Conservation (phyloP, 192 early-diverging fungal species). For the Obelidium mucronatum region DNA sequence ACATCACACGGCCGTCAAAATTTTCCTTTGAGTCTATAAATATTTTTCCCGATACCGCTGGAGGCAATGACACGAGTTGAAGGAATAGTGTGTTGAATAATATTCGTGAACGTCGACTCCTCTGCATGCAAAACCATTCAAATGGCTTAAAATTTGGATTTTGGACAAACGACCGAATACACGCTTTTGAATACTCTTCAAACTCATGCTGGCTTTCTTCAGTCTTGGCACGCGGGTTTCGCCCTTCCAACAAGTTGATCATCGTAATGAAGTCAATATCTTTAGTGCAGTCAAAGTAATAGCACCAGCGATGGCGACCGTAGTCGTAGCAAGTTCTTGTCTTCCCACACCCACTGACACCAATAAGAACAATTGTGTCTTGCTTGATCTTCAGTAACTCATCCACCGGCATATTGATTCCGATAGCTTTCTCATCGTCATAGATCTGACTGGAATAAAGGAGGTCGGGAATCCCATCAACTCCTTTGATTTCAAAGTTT, state of each 20-base stretch:
- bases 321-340: slow-evolving; percentile 18
- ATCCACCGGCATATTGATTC: slow-evolving; percentile 25
- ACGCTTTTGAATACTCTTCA: not conserved
- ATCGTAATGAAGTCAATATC: not conserved
- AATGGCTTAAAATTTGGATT: not conserved
- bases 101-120: not conserved
- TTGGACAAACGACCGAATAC: not conserved
- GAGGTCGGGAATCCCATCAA: slow-evolving; percentile 21
- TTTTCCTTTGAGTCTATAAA: not conserved
- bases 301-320: not conserved
- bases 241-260: not conserved
- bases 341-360: slow-evolving; percentile 19
- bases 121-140: slow-evolving; percentile 4
- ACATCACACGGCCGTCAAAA: slow-evolving; percentile 24
- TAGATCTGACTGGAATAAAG: slow-evolving; percentile 25
- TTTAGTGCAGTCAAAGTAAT: slow-evolving; percentile 9
- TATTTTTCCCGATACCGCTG: not conserved
- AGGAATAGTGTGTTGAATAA: not conserved
- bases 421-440: slow-evolving; percentile 11
- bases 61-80: not conserved
- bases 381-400: slow-evolving; percentile 12
- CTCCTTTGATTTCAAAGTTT: slow-evolving; percentile 1
- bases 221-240: not conserved
- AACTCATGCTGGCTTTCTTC: not conserved
- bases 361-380: slow-evolving; percentile 16